Base-by-base conservation (phyloP, 2,329 filamentous ascomycete species). In the Penicillium sp. region DNA sequence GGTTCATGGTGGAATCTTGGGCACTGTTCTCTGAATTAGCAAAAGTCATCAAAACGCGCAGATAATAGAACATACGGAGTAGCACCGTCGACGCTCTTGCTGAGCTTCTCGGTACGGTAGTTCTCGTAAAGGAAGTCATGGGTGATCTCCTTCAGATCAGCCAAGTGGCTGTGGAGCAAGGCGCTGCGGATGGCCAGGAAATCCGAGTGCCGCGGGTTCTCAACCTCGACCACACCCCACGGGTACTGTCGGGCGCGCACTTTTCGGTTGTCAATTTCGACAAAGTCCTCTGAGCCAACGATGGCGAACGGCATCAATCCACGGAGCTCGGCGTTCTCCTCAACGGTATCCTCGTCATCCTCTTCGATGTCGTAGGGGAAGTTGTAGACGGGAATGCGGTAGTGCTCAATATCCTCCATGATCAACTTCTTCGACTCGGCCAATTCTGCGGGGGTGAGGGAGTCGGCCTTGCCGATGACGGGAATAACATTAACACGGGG, bases 71-170 rank as follows among this genome's bases (percentile, higher is more conserved):
- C 89, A 62, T 87, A 95, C 89, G 83, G 82, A 81, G 83, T 81
- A 73, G 83, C 80, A 74, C 87, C 87, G 70, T 96, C 90, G 61
- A 98, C 93, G 70, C 89, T 96, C 88, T 97, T 98, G 78, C 88
- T 95, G 64, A 98, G 87, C 79, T 97, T 97, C 87, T 98, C 93
- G 67, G 93, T 98, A 89, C 93, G 89, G 81, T 98, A 98, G 77
- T 98, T 98, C 73, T 98, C 93, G 76, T 98, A 98, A 56, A 98
- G 78, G 85, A 98, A 98, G 74, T 98, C 93, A 73, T 98, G 93
- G 42, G 93, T 98, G 68, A 98, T 98, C 74, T 98, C 93, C 84
- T 98, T 98, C 65, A 98, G 77, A 71, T 98, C 93, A 52, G 93
- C 93, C 68, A 98, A 77, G 77, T 98, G 93, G 74, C 89, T 96